These are phyloP conservation scores for Stephania japonica DNA, from an alignment of 164 flowering plant species.

Conservation along the genomic window DNA sequence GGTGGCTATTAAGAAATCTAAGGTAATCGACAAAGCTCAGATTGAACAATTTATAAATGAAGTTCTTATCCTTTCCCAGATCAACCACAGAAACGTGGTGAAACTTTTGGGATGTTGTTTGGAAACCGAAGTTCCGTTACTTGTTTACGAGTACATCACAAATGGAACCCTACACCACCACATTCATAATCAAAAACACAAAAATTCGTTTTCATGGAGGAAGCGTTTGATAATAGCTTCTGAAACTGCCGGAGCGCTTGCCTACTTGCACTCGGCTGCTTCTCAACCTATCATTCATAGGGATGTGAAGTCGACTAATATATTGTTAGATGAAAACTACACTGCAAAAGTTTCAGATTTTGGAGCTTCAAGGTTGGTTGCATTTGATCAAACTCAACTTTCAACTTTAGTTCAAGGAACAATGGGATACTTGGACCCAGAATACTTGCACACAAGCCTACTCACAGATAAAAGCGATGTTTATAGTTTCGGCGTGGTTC, in stretches of 20 bases:
- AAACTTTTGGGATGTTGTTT: too few species aligned
- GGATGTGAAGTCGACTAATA: neutral
- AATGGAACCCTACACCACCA: too few species aligned
- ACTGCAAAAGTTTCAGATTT: constrained; percentile 33
- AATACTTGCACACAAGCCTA: too few species aligned
- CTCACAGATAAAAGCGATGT: constrained; percentile 23
- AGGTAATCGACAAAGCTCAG: too few species aligned
- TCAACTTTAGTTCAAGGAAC: neutral
- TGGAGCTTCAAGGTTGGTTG: constrained; percentile 27
- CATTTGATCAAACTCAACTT: constrained; percentile 1
- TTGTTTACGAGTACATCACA: too few species aligned
- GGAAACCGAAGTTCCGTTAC: too few species aligned
- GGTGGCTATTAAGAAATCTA: too few species aligned
- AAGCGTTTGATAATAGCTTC: neutral
- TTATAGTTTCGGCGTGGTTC: constrained; percentile 29
- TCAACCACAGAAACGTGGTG: too few species aligned
- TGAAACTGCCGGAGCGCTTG: constrained; percentile 1
- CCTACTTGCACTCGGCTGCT: neutral
- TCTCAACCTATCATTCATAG: too few species aligned
- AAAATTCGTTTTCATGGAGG: neutral
- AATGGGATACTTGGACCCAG: constrained; percentile 1
- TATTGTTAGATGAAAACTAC: constrained; percentile 4
- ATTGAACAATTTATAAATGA: too few species aligned
- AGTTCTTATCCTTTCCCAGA: too few species aligned
- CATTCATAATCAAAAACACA: too few species aligned